Conservation (phyloP, 768 basidiomycete species). For the Pseudohyphozyma bogoriensis region DNA sequence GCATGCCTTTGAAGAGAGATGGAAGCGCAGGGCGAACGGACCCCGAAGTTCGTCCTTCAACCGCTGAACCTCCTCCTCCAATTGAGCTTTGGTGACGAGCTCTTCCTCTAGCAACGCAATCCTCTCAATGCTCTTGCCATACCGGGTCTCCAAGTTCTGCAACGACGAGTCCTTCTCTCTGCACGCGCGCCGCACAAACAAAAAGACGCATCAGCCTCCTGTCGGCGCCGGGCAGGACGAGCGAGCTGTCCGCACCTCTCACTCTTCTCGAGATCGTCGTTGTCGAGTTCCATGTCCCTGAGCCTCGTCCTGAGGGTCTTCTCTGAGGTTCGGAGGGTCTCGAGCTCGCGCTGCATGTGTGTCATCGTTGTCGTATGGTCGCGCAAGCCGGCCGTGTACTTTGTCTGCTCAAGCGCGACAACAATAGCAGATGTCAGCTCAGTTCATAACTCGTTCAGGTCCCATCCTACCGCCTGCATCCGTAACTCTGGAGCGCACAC, state of each 20-base stretch:
- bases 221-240: no score
- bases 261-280: constrained; percentile 91
- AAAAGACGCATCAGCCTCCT: constrained; percentile 47
- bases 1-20: not conserved
- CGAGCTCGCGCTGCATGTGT: constrained; percentile 83
- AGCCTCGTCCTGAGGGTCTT: constrained; percentile 62
- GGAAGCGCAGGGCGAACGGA: constrained; percentile 34
- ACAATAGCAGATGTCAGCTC: not conserved
- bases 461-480: no score
- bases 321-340: constrained; percentile 64
- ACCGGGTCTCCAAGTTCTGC: constrained; percentile 59
- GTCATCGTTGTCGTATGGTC: constrained; percentile 76
- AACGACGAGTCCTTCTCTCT: constrained; percentile 40
- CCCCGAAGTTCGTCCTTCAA: constrained; percentile 88
- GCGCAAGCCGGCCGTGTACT: constrained; percentile 38
- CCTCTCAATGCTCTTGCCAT: constrained; percentile 84
- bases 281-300: constrained; percentile 89
- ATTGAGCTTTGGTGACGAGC: constrained; percentile 71
- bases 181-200: constrained; percentile 26
- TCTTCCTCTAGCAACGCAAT: constrained; percentile 96
- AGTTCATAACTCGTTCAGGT: no score
- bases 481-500: not conserved
- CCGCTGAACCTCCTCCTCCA: constrained; percentile 85
- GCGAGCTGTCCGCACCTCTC: constrained; percentile 49
- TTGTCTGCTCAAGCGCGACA: constrained; percentile 35